These are phyloP conservation scores for Cymbopogon citratus DNA, from an alignment of 176 grass and related monocot species.

Conservation along the genomic window DNA sequence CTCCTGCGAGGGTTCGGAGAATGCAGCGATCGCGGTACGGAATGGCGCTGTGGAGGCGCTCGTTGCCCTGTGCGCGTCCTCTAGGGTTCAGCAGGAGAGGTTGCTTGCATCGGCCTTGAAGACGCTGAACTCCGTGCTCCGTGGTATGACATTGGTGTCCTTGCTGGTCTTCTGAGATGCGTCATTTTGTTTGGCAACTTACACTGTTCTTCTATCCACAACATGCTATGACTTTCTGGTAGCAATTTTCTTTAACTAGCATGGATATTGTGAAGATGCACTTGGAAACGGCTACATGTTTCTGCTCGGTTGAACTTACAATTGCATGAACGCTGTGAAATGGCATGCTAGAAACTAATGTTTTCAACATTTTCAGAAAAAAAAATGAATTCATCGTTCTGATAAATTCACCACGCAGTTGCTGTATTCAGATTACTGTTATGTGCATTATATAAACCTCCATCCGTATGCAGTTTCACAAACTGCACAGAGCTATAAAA, in stretches of 20 bases:
- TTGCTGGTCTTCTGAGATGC: neutral
- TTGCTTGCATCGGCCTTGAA: constrained; percentile 50
- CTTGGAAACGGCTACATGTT: neutral
- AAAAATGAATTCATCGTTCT: neutral
- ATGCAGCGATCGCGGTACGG: constrained; percentile 52
- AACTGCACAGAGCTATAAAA: neutral
- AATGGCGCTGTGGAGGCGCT: constrained; percentile 74
- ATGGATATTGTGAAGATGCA: neutral
- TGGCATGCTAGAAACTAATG: neutral
- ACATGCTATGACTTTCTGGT: neutral
- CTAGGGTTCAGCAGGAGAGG: constrained; percentile 44
- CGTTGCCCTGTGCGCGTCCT: constrained; percentile 49
- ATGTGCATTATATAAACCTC: neutral
- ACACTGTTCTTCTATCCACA: neutral
- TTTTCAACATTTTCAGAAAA: neutral
- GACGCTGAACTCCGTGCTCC: constrained; percentile 61
- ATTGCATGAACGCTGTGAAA: neutral
- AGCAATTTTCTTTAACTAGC: neutral
- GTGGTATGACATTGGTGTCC: constrained; percentile 40
- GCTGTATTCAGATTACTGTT: neutral
- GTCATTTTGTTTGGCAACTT: neutral
- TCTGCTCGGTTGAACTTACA: neutral
- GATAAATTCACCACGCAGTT: neutral
- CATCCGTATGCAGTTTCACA: neutral
- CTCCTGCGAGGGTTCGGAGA: constrained; percentile 54